Evolutionary conservation across 768 basidiomycete genomes (phyloP), one percentile per base, ranked within the genome.

Genomic region (Tylopilus cervinicoccineus): DNA sequence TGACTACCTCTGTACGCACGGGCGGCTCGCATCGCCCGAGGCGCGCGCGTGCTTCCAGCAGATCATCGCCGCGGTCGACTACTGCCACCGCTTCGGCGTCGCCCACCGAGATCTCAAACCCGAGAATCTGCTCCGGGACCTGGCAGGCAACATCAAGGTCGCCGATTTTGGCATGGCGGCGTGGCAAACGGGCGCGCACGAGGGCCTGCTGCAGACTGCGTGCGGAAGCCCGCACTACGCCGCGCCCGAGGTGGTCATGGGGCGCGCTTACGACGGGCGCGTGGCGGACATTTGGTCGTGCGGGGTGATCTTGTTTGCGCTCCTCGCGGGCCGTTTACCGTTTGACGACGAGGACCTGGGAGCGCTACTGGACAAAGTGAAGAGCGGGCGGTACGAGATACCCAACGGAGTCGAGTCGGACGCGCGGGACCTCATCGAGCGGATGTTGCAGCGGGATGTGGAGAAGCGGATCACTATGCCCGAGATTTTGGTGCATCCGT

Each of bases 101-200:
- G 88, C 88, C 22, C 94, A 96, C 63, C 84, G 94, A 31, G 94
- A 97, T 68, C 75, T 97, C 43, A 95, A 98, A 62, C 92, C 90
- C 2, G 94, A 96, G 66, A 98, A 96, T 63, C 74, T 98, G 26
- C 75, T 98, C 43, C 80, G 95, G 41, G 89, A 92, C 71, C 73
- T 78, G 32, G 72, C 89, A 59, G 80, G 77, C 54, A 93, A 92
- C 57, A 84, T 97, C 79, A 98, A 95, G 64, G 84, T 97, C 28
- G 93, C 90, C 2, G 94, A 97, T 69, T 94, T 96, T 63, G 93
- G 94, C n/a, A 93, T 96, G 89, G 93, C 93, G 4, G 88, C 88
- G 28, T 93, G 89, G 86, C 88, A 93, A 67, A 75, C 71, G 22
- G 78, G 79, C 51, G 75, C 76, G 42, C 74, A 70, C 12, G 73